These are phyloP conservation scores for Pichia sp. DNA, from an alignment of 1,139 yeast species.

Conservation along the genomic window DNA sequence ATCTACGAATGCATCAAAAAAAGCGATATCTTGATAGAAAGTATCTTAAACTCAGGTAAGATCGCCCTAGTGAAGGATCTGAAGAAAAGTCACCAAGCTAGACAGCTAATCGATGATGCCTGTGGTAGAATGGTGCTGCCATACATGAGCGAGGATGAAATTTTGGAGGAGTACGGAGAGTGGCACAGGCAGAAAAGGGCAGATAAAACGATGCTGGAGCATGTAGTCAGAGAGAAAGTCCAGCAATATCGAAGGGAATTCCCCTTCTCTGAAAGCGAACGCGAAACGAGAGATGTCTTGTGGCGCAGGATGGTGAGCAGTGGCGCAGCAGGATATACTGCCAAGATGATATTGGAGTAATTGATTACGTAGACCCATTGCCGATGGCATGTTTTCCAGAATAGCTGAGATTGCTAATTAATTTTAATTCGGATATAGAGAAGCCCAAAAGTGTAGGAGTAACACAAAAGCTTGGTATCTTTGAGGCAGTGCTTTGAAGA, in stretches of 20 bases:
- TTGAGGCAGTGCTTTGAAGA: too few species aligned
- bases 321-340: constrained; percentile 3
- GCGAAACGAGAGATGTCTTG: neutral
- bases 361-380: neutral
- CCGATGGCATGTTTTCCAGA: neutral
- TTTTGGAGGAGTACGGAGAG: constrained; percentile 7
- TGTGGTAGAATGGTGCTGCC: neutral
- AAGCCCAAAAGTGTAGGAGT: too few species aligned
- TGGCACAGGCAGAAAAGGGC: constrained; percentile 1
- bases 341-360: neutral
- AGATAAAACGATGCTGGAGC: neutral
- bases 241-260: neutral
- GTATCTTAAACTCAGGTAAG: constrained; percentile 2
- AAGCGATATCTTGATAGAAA: constrained; percentile 22
- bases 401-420: neutral
- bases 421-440: neutral
- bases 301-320: constrained; percentile 1
- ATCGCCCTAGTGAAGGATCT: constrained; percentile 6
- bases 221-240: neutral
- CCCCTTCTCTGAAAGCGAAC: neutral
- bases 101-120: neutral
- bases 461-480: too few species aligned
- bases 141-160: constrained; percentile 13
- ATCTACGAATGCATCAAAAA: constrained; percentile 20
- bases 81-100: constrained; percentile 1